Percentiles rank a stretch among this genome's conserved stretches.
Evolutionary conservation across 164 flowering plant genomes (phyloP).

Genomic region (Tinospora cordifolia): DNA sequence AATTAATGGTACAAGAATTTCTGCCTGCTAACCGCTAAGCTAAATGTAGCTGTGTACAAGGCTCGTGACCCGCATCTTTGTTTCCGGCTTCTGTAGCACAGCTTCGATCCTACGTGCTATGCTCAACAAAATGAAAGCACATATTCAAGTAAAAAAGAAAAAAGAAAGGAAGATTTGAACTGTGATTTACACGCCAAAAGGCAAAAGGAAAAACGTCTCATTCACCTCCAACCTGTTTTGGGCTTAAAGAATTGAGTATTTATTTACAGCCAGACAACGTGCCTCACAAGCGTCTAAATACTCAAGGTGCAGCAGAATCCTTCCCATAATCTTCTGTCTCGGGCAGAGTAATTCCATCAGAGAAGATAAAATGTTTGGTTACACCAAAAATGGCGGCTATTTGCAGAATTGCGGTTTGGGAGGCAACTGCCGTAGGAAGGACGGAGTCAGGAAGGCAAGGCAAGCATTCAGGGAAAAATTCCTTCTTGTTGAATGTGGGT

Average conservation of each 20-base stretch:
- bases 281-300: constrained; percentile 2
- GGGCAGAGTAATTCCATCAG: constrained; percentile 29
- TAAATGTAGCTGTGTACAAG: no score
- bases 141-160: neutral
- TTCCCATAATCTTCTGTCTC: constrained; percentile 13
- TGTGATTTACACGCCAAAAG: neutral
- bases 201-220: neutral
- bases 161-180: neutral
- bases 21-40: no score
- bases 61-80: no score
- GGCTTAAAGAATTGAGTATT: constrained; percentile 1
- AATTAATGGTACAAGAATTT: no score
- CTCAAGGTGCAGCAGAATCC: neutral
- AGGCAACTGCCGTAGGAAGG: constrained; percentile 31
- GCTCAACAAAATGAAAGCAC: neutral
- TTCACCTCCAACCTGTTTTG: neutral
- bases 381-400: constrained; percentile 51
- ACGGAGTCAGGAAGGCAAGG: constrained; percentile 66
- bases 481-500: constrained; percentile 47
- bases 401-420: constrained; percentile 36
- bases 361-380: constrained; percentile 39
- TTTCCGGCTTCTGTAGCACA: no score
- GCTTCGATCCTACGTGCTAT: neutral
- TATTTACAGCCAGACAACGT: constrained; percentile 12
- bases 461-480: constrained; percentile 60